Evolutionary conservation across 257 asterid genomes (phyloP).

Genomic region (Voacanga thouarsii): DNA sequence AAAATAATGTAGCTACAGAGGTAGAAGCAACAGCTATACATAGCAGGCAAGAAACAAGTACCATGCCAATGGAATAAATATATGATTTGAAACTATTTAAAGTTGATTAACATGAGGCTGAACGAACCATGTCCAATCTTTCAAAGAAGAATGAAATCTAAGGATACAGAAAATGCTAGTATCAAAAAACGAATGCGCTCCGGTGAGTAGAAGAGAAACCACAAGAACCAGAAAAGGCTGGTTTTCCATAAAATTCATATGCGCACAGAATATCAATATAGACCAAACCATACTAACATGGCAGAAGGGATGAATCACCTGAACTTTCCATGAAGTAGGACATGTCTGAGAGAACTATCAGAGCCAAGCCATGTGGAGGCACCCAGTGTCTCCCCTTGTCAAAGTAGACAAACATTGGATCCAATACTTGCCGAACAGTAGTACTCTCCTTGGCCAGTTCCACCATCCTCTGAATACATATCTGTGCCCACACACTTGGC

Average conservation of each 20-base stretch:
- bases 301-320: conserved; percentile 40
- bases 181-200: too few relatives aligned
- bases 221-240: not conserved
- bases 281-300: conserved; percentile 10
- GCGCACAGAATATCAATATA: not conserved
- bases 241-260: not conserved
- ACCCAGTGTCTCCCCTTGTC: conserved; percentile 74
- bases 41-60: not conserved
- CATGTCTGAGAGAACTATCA: conserved; percentile 72
- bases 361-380: conserved; percentile 71
- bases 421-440: conserved; percentile 82
- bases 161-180: conserved; percentile 1
- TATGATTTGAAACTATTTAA: not conserved
- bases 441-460: conserved; percentile 87
- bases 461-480: conserved; percentile 87
- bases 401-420: conserved; percentile 81
- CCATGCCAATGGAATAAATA: not conserved
- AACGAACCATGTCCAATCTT: not conserved
- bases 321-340: conserved; percentile 69
- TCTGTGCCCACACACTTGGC: conserved; percentile 90
- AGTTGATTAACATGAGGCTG: not conserved
- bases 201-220: not conserved
- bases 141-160: not conserved
- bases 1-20: not conserved
- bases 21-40: not conserved